Conservation (phyloP, 345 rosid genomes). For the Dimocarpus longan region DNA sequence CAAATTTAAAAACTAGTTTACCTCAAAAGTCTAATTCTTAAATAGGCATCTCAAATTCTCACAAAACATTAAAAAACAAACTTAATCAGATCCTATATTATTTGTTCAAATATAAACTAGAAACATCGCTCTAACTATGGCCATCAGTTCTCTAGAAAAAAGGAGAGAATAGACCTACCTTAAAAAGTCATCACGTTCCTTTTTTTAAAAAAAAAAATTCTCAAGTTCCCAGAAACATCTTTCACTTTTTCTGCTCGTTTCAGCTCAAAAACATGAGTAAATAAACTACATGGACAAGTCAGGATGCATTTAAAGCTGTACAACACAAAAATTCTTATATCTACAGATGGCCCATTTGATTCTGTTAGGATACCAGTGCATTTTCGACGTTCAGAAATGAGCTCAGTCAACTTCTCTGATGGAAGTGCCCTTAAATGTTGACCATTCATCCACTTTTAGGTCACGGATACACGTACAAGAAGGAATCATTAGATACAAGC, state of each 20-base stretch:
- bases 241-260: not conserved
- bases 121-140: not conserved
- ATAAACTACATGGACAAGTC: not conserved
- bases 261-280: not conserved
- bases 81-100: not conserved
- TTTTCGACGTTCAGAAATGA: constrained; percentile 89
- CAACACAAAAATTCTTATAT: constrained; percentile 44
- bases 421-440: constrained; percentile 79
- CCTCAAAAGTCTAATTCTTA: not conserved
- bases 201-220: no score
- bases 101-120: not conserved
- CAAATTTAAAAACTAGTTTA: not conserved
- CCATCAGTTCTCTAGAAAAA: not conserved
- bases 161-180: not conserved
- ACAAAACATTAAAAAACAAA: not conserved
- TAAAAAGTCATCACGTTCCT: no score
- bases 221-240: not conserved
- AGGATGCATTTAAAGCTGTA: not conserved
- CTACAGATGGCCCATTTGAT: constrained; percentile 65
- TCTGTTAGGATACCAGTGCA: constrained; percentile 56
- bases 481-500: constrained; percentile 22
- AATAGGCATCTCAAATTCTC: not conserved
- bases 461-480: constrained; percentile 13
- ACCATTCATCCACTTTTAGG: constrained; percentile 96
- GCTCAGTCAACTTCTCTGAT: constrained; percentile 53